Evolutionary conservation across 768 basidiomycete species (phyloP), one percentile per base, ranked within the genome.

Genomic region (Phaffia australis): DNA sequence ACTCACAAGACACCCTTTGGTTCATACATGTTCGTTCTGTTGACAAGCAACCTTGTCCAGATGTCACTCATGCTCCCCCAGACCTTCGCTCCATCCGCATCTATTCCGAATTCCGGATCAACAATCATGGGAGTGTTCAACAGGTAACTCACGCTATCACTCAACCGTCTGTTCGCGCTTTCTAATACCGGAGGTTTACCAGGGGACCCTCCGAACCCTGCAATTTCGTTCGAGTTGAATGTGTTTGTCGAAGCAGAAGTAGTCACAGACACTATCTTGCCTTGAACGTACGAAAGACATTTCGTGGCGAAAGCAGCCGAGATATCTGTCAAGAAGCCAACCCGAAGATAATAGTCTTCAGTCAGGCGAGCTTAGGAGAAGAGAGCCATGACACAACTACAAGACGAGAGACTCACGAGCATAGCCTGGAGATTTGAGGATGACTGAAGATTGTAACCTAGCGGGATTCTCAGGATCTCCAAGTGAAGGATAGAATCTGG

Each of bases 151-250:
- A 80, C 72, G 1, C 78, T 79, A 69, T 77, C 74, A 0, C 76
- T 76, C 46, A 80, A 69, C 1, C 79, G 70, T 16, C 78, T 73
- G 69, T 79, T 79, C 15, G 79, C 79, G n/a, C 77, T 77, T 64
- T 79, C 79, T 58, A 80, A 74, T 0, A 78, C 76, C n/a, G 77
- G 74, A 0, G 79, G 79, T 70, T 80, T 80, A 59, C 75, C 74
- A n/a, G 75, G 75, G 46, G 56, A 51, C 15, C 75, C 76, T 1
- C 74, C 72, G 16, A 79, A 73, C 30, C 76, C 78, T 3, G 78
- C 78, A 16, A 75, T 76, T 59, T 80, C 79, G 51, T 75, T 75
- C 42, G 77, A 75, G 61, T 77, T 77, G 70, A 80, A 76, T 42
- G 70, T 69, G 7, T 69, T 57, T 5, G 70, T 57, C 7, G 72